phyloP scores from a whole-genome alignment of 164 flowering plant genomes.

The Magnolia kwangsiensis region DNA sequence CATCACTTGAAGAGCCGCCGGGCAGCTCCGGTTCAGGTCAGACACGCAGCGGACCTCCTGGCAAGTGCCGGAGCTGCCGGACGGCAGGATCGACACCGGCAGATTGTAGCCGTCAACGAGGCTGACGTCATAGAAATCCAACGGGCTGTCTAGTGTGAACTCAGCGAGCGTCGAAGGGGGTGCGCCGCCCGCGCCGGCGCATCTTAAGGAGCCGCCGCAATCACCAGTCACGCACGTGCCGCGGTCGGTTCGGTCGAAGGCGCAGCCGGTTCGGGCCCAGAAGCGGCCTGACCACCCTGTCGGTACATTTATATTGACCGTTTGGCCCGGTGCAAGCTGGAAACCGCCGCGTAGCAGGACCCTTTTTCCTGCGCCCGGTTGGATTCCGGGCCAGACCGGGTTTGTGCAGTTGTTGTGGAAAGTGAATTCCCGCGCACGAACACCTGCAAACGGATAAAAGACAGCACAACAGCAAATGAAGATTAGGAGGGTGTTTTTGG shows the following conservation, averaged over 20 bases:
- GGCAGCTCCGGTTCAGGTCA: conserved; percentile 68
- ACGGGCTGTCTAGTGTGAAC: conserved; percentile 47
- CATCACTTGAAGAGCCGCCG: conserved; percentile 53
- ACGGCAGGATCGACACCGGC: conserved; percentile 54
- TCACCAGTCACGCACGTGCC: conserved; percentile 52
- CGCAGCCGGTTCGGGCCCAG: conserved; percentile 69
- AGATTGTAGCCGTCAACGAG: conserved; percentile 88
- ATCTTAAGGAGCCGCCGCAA: conserved; percentile 51
- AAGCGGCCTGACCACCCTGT: conserved; percentile 63
- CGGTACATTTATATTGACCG: conserved; percentile 26
- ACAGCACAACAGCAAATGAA: background rate
- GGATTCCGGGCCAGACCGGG: conserved; percentile 78
- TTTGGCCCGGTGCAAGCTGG: conserved; percentile 35
- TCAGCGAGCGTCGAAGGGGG: conserved; percentile 71
- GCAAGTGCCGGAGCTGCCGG: conserved; percentile 63
- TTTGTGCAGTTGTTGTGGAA: conserved; percentile 57
- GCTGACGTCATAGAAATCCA: conserved; percentile 81
- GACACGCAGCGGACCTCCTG: conserved; percentile 57
- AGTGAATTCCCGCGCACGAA: conserved; percentile 43
- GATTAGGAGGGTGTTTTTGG: background rate
- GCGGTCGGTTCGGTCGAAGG: conserved; percentile 37
- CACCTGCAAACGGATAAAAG: conserved; percentile 25
- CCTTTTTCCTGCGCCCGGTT: conserved; percentile 51
- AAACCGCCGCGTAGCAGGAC: conserved; percentile 53
- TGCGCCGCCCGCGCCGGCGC: conserved; percentile 50